Base-by-base conservation (phyloP, 2,329 filamentous ascomycete genomes). In the Aspergillus japonicus region DNA sequence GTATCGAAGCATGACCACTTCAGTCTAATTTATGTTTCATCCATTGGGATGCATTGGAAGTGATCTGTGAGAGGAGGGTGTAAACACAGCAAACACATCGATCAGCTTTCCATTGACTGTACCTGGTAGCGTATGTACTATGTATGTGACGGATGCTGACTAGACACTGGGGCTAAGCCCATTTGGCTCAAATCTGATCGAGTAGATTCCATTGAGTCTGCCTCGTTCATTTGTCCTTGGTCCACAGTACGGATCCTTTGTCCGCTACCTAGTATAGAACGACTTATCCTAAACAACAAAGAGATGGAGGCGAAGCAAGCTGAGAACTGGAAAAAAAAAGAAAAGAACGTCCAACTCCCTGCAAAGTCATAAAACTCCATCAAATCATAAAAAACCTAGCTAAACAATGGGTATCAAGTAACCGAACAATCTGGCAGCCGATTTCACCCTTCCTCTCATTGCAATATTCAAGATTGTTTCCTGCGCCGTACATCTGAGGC, bases 371-470 rank as follows among this genome's bases (percentile, higher is more conserved):
- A 48, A 16, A 16, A 35, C 44, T 47, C 23, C 48, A 23, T 24
- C 44, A 48, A 35, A 50, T 39, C 48, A 58, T 58, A 33, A 33
- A 16, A 11, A 58, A 5, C 47, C 51, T 19, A 54, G 48, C 42
- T 58, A 24, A 50, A 57, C 7, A 48, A 55, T 55, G 53, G 53
- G 53, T 55, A 55, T 55, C 53, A 55, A 55, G 47, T 47, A 31
- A 47, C n/a, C 24, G 35, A 48, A 21, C n/a, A 47, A 48, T 35
- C 24, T 21, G 47, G 53, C 26, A 21, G 42, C 53, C 29, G 42
- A 53, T 53, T 23, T 23, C 31, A 52, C 21, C 24, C 50, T 21
- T 23, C 31, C 16, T 42, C 11, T 19, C 6, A 7, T 48, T 48
- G 31, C 52, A 7, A 19, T 47, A 23, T n/a, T 12, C 19, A 19